Conservation (phyloP, 208 protist genomes). For the Trichomonas gallinae region DNA sequence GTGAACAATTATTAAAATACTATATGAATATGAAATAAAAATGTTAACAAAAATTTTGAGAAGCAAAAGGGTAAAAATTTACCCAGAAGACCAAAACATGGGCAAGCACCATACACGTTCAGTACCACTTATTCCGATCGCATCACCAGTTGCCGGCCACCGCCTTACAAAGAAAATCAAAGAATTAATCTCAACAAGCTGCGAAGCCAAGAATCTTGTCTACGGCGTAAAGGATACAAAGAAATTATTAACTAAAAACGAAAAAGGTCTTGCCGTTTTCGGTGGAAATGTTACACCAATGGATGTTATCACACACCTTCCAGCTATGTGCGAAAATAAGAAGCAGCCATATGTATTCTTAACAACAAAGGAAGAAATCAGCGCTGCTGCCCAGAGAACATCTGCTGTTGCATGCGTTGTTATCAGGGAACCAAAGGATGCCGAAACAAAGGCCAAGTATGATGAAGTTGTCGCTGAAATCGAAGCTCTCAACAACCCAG, state of each 20-base stretch:
- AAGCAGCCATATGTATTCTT: background rate
- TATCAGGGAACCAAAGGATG: background rate
- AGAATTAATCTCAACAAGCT: background rate
- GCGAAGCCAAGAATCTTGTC: background rate
- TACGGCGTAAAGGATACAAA: background rate
- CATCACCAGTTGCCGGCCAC: background rate
- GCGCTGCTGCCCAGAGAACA: background rate
- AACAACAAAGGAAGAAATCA: background rate
- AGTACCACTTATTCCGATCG: background rate
- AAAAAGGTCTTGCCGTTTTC: background rate
- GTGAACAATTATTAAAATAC: too few species aligned
- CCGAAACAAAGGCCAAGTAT: background rate
- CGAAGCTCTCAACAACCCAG: background rate
- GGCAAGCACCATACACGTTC: background rate
- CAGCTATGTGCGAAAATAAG: background rate
- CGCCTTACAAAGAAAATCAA: constrained; percentile 5
- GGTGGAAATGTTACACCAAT: constrained; percentile 15
- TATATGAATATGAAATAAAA: too few species aligned
- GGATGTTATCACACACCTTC: background rate
- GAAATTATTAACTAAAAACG: background rate
- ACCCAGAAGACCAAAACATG: background rate
- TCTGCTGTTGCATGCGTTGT: background rate
- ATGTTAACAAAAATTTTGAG: too few species aligned
- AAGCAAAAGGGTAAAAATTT: background rate
- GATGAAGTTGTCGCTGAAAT: background rate